Evolutionary conservation across 306 rosid species (phyloP), one percentile per base, ranked within the genome.

Genomic region (Sindora glabra): DNA sequence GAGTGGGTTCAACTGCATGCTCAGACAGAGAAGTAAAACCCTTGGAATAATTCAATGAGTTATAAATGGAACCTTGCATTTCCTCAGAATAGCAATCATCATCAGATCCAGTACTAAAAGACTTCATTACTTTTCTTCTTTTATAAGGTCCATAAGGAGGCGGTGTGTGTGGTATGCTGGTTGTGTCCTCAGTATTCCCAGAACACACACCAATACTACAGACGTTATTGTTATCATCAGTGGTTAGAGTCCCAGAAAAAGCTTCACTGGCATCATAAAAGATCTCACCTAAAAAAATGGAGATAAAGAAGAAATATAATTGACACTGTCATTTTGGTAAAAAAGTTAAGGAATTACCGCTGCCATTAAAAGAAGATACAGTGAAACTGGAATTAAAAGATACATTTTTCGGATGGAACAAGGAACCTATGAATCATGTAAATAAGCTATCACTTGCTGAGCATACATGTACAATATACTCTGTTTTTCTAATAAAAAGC

Each of bases 71-170:
- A 30, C 52, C 67, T 34, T 46, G 34, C 13, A 18, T 57, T 63
- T 79, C 78, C 18, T 68, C 76, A 15, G 78, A 45, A 54, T 34
- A 69, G 34, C 64, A 41, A 70, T 70, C 82, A 65, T 60, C 76
- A 26, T 74, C 76, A 59, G 48, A 68, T 49, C 69, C 73, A 40
- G 52, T 45, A 78, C 69, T 27, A 44, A 54, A 32, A 18, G 70
- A 70, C 46, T 55, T 67, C 66, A 66, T 67, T 68, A 92, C 38
- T 71, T 77, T 89, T 79, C 95, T 80, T 73, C 97, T 82, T 71
- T 89, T 94, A 36, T 78, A 72, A 18, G 95, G 90, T 45, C 99
- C 96, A 67, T 68, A 74, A 41, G 84, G 76, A 70, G 86, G 89
- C 24, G 99, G 94, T 12, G 94, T 82, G 67, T 77, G 83, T 16